A percentile compares a stretch with the other conserved stretches of the same genome.
Evolutionary conservation across 352 stramenopile species (phyloP).

Genomic region (Paralagenidium karlingii): DNA sequence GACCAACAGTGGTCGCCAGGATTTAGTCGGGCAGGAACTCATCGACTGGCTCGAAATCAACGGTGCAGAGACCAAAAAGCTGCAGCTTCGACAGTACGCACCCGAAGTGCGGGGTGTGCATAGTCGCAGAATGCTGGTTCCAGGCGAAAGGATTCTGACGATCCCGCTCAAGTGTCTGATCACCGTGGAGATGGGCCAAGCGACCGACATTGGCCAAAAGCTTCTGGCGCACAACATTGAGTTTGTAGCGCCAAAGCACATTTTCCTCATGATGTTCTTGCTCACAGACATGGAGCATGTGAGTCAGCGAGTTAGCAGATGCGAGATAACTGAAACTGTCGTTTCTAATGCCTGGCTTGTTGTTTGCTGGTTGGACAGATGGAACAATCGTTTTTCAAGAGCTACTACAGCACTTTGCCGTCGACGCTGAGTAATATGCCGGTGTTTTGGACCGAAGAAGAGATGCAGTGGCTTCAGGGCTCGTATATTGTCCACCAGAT

Average conservation of each 20-base stretch:
- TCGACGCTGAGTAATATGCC: constrained; percentile 95
- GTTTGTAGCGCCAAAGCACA: constrained; percentile 98
- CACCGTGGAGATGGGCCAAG: constrained; percentile 99
- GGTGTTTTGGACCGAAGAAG: constrained; percentile 97
- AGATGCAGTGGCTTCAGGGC: constrained; percentile 85
- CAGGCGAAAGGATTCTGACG: constrained; percentile 81
- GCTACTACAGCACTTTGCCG: constrained; percentile 98
- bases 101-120: constrained; percentile 89
- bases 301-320: too few species aligned
- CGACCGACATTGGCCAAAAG: constrained; percentile 89
- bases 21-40: constrained; percentile 46
- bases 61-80: constrained; percentile 66
- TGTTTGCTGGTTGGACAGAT: constrained; percentile 19
- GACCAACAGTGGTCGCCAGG: constrained; percentile 4
- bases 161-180: constrained; percentile 95
- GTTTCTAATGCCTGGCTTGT: too few species aligned
- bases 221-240: constrained; percentile 89
- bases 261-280: constrained; percentile 99
- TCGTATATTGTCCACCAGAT: constrained; percentile 92
- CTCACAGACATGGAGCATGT: constrained; percentile 92
- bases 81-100: constrained; percentile 80
- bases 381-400: constrained; percentile 75
- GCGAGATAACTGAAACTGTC: too few species aligned
- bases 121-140: constrained; percentile 72
- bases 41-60: constrained; percentile 63